Evolutionary conservation across 1,284 basidiomycete genomes (phyloP).

Genomic region (Meira miltonrushii): DNA sequence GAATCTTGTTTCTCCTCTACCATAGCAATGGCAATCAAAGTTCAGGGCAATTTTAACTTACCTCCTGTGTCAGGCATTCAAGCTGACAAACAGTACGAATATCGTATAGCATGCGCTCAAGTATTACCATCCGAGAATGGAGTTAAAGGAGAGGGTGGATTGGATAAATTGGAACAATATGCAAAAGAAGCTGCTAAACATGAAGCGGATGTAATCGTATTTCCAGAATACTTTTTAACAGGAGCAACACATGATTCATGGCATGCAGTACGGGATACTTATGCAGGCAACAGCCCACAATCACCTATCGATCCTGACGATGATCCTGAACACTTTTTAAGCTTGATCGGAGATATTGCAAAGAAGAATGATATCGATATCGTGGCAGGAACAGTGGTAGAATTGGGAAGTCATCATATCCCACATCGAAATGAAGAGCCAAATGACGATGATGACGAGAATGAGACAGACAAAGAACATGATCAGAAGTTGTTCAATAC

Average conservation of each 20-base stretch:
- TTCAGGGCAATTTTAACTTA: not conserved
- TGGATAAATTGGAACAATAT: slow-evolving; percentile 26
- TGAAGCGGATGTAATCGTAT: slow-evolving; percentile 28
- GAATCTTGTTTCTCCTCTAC: too few relatives aligned
- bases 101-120: slow-evolving; percentile 20
- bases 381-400: slow-evolving; percentile 47
- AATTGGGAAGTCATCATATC: slow-evolving; percentile 26
- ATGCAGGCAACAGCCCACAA: not conserved
- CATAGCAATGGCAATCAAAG: not conserved
- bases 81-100: not conserved
- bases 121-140: slow-evolving; percentile 16
- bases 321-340: slow-evolving; percentile 32
- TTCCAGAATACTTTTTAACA: slow-evolving; percentile 49
- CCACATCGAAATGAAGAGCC: slow-evolving; percentile 7
- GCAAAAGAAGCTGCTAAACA: slow-evolving; percentile 13
- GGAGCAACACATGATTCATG: slow-evolving; percentile 41
- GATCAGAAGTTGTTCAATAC: slow-evolving; percentile 41
- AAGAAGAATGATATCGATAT: slow-evolving; percentile 38
- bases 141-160: slow-evolving; percentile 6
- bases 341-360: slow-evolving; percentile 27
- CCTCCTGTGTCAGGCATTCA: not conserved
- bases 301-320: slow-evolving; percentile 11
- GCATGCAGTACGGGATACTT: slow-evolving; percentile 14
- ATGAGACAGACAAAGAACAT: slow-evolving; percentile 1
- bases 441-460: not conserved